Evolutionary conservation across 1,284 basidiomycete species (phyloP), one percentile per base, ranked within the genome.

Genomic region (Fomitopsis pinicola): DNA sequence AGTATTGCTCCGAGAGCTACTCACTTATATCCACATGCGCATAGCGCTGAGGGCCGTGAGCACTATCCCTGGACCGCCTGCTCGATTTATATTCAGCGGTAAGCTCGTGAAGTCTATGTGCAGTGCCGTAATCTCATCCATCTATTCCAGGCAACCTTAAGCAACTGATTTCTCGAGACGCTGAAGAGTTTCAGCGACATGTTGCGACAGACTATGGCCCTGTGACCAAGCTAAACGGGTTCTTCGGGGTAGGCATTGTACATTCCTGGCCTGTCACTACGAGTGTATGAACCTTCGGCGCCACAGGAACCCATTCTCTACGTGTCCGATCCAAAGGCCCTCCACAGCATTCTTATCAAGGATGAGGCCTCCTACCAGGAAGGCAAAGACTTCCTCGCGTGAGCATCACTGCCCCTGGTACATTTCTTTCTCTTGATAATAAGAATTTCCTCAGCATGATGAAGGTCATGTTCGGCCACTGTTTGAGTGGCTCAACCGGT

Each of bases 301-400:
- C 15, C 17, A n/a, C 40, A 67, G 66, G 52, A 44, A 14, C 59
- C 59, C 14, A 61, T 67, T 45, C 57, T 67, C 3, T 67, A 64
- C 26, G 62, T 67, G 4, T 66, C 63, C 28, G 66, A 67, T 14
- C 62, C 66, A 1, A 50, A 57, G 14, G 66, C 66, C 3, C 15
- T 67, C 33, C 66, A 67, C 19, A 59, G 42, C 22, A 61, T 67
- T 30, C 48, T 66, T 12, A 58, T 67, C 35, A 67, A 67, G 62
- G 64, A 67, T 26, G 63, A 66, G 35, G 42, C 63, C 44, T 53
- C 63, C 12, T 67, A 53, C 55, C 60, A 66, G 14, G 64, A 63
- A 42, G 53, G 63, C 4, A 38, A 50, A 1, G 63, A 40, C 46
- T 63, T 63, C 44, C 62, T 67, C 57, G 63, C 59, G 66, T 63